Conservation (phyloP, 163 green algal genomes). For the Chlorella variabilis region DNA sequence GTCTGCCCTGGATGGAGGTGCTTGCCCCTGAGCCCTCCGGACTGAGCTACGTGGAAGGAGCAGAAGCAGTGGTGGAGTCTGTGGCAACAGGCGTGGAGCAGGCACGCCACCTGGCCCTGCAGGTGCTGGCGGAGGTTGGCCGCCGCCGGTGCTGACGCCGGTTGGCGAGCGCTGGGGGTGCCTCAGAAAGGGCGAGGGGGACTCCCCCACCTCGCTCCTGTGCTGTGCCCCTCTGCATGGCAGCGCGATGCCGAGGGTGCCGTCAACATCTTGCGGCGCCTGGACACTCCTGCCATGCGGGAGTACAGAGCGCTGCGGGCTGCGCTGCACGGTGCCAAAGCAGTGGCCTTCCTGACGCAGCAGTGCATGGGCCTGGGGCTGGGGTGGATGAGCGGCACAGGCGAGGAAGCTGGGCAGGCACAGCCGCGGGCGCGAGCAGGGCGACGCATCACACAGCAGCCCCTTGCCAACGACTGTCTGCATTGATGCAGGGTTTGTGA, state of each 20-base stretch:
- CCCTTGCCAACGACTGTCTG: too few relatives aligned
- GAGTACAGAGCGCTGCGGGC: constrained; percentile 11
- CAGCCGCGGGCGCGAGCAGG: too few relatives aligned
- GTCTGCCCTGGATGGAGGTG: background rate
- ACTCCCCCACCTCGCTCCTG: too few relatives aligned
- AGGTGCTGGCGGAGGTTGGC: background rate
- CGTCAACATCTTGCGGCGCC: constrained; percentile 3
- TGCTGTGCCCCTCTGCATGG: too few relatives aligned
- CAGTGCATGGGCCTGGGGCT: constrained; percentile 12
- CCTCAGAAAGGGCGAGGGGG: too few relatives aligned
- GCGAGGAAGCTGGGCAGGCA: background rate
- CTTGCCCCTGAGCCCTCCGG: background rate
- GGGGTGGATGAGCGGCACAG: constrained; percentile 1
- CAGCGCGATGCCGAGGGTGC: constrained; percentile 14
- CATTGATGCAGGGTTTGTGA: background rate
- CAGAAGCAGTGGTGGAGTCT: background rate
- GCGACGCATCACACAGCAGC: too few relatives aligned
- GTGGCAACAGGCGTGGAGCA: background rate
- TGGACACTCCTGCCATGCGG: background rate
- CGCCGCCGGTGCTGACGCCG: background rate
- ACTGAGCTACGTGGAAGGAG: background rate
- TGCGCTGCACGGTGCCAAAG: background rate
- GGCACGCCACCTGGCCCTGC: background rate
- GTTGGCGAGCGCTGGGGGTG: too few relatives aligned
- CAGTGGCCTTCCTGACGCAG: constrained; percentile 8